A percentile compares a stretch with the other conserved stretches of the same genome.
phyloP scores from a whole-genome alignment of 2,329 filamentous ascomycete genomes.

The Claviceps cyperi region DNA sequence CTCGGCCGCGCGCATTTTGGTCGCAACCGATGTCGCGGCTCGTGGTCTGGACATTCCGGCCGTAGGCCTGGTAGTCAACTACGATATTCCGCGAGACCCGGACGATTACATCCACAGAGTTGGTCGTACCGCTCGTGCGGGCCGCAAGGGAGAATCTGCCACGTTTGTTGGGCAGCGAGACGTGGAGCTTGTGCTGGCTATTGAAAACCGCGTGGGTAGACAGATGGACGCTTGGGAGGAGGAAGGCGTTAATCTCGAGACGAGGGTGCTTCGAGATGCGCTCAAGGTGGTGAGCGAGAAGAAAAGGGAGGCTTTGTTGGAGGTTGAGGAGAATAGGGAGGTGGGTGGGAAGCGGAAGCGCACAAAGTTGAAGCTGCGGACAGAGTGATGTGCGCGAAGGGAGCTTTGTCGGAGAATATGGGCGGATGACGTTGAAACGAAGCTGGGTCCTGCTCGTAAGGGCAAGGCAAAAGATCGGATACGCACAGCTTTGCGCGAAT shows the following conservation, averaged over 20 bases:
- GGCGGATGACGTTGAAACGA: background rate
- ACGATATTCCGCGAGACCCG: conserved; percentile 87
- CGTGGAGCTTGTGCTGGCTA: conserved; percentile 77
- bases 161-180: conserved; percentile 89
- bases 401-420: too few relatives aligned
- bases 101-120: conserved; percentile 97
- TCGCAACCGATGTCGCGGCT: conserved; percentile 89
- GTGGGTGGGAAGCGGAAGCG: conserved; percentile 71
- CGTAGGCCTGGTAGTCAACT: conserved; percentile 83
- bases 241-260: conserved; percentile 89
- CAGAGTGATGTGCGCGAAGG: conserved; percentile 9
- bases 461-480: too few relatives aligned
- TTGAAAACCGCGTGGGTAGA: conserved; percentile 68
- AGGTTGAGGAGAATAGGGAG: conserved; percentile 85
- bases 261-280: conserved; percentile 67
- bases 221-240: conserved; percentile 76
- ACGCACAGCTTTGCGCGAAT: too few relatives aligned
- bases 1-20: conserved; percentile 71
- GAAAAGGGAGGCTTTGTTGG: conserved; percentile 79
- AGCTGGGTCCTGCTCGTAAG: too few relatives aligned
- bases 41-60: conserved; percentile 91
- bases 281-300: conserved; percentile 89
- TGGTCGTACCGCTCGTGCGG: conserved; percentile 86
- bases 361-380: conserved; percentile 40
- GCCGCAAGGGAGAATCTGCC: conserved; percentile 65